phyloP scores from a whole-genome alignment of 2,329 filamentous ascomycete genomes.

The Rhynchosporium graminicola region DNA sequence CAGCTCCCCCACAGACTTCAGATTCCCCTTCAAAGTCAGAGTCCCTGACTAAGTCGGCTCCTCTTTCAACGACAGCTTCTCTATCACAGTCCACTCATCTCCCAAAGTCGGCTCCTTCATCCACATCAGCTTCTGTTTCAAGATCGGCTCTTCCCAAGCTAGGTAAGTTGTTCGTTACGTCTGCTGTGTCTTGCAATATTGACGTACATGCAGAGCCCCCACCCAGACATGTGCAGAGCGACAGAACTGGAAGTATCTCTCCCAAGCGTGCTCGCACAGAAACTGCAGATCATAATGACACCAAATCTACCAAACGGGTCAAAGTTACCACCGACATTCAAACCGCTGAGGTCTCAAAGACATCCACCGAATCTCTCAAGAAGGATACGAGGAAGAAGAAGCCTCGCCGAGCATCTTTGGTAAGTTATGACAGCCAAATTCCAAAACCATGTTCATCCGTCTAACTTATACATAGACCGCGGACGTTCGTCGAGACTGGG shows the following conservation, averaged over 20 bases:
- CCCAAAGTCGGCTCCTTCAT: too few relatives aligned
- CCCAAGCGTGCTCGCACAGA: conserved; percentile 2
- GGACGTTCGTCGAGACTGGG: conserved; percentile 17
- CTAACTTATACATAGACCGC: conserved; percentile 6
- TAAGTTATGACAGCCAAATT: conserved; percentile 4
- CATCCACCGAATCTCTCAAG: too few relatives aligned
- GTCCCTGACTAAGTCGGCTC: too few relatives aligned
- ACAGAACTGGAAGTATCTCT: not conserved
- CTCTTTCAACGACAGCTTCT: too few relatives aligned
- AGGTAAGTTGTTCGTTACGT: not conserved
- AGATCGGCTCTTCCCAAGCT: not conserved
- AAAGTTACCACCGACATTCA: not conserved
- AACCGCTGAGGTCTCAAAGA: too few relatives aligned
- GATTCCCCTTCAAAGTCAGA: too few relatives aligned
- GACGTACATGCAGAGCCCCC: not conserved
- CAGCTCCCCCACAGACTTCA: too few relatives aligned
- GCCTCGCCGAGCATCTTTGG: too few relatives aligned
- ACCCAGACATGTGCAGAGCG: not conserved
- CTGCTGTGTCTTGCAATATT: not conserved
- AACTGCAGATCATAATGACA: not conserved
- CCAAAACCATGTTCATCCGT: not conserved
- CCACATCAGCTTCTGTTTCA: too few relatives aligned
- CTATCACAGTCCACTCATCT: too few relatives aligned
- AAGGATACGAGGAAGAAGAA: too few relatives aligned
- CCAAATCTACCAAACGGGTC: conserved; percentile 1